phyloP scores from a whole-genome alignment of 306 rosid species.

The Quercus berberidifolia region DNA sequence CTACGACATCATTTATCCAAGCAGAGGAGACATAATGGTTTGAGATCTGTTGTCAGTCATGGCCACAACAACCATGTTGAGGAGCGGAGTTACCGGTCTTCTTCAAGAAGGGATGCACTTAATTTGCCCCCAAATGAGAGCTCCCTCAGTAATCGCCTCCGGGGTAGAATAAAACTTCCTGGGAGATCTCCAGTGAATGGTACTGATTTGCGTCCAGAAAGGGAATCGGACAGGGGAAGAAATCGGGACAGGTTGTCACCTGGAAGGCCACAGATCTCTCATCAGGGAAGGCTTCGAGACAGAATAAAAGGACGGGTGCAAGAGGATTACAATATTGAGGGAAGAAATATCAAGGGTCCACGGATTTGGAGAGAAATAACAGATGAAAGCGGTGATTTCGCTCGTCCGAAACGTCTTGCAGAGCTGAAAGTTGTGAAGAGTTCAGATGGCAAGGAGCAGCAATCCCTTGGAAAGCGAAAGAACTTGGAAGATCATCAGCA shows the following conservation, averaged over 20 bases:
- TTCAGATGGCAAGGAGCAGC: constrained; percentile 48
- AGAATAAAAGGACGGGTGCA: constrained; percentile 63
- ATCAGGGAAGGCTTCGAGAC: constrained; percentile 65
- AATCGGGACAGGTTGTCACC: constrained; percentile 54
- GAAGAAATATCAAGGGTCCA: constrained; percentile 42
- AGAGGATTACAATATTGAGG: constrained; percentile 48
- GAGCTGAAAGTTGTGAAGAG: constrained; percentile 56
- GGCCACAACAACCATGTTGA: constrained; percentile 43
- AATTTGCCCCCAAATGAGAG: constrained; percentile 48
- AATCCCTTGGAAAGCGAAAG: constrained; percentile 54
- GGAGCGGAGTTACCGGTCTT: constrained; percentile 42
- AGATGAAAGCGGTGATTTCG: constrained; percentile 43
- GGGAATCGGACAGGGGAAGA: constrained; percentile 63
- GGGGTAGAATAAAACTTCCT: constrained; percentile 83
- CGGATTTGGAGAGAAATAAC: constrained; percentile 41
- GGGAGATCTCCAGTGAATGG: constrained; percentile 34
- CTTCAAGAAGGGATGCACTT: constrained; percentile 52
- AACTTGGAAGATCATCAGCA: constrained; percentile 38
- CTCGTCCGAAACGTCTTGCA: constrained; percentile 63
- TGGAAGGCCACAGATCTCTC: constrained; percentile 50
- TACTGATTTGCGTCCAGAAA: constrained; percentile 42
- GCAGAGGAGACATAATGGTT: constrained; percentile 69
- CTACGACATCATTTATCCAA: constrained; percentile 74
- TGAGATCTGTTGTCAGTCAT: constrained; percentile 71
- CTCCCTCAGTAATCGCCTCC: constrained; percentile 62